Conservation (phyloP, 106 monocot species). For the Acorus calamus region DNA sequence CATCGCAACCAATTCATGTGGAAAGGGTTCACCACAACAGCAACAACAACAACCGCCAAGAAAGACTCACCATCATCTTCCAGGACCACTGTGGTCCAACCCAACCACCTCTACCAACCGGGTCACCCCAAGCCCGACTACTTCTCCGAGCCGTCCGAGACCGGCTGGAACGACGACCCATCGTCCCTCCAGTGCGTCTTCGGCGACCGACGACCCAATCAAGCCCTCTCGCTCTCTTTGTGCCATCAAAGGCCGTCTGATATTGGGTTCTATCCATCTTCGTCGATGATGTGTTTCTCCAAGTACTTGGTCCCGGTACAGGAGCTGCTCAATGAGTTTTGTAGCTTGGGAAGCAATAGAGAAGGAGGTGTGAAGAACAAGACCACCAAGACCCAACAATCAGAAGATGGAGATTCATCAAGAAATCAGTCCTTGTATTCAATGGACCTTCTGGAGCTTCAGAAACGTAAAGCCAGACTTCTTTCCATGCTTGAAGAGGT, state of each 20-base stretch:
- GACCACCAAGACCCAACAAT: not conserved
- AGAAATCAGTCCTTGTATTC: constrained; percentile 16
- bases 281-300: constrained; percentile 6
- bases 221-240: not conserved
- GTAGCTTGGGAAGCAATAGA: constrained; percentile 12
- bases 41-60: not conserved
- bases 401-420: constrained; percentile 18
- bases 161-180: too few species aligned
- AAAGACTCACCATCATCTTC: too few species aligned
- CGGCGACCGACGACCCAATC: not conserved
- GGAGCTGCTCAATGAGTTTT: constrained; percentile 47
- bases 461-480: constrained; percentile 35
- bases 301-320: constrained; percentile 30
- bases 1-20: constrained; percentile 7
- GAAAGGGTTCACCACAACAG: not conserved
- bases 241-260: not conserved
- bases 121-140: too few species aligned
- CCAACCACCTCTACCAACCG: too few species aligned
- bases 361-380: constrained; percentile 7
- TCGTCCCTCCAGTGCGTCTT: too few species aligned
- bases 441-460: constrained; percentile 35
- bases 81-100: too few species aligned
- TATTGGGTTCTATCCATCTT: not conserved
- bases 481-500: constrained; percentile 58
- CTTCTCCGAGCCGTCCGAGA: too few species aligned